Evolutionary conservation across 345 rosid species (phyloP), one percentile per base, ranked within the genome.

Genomic region (Brassica cretica): DNA sequence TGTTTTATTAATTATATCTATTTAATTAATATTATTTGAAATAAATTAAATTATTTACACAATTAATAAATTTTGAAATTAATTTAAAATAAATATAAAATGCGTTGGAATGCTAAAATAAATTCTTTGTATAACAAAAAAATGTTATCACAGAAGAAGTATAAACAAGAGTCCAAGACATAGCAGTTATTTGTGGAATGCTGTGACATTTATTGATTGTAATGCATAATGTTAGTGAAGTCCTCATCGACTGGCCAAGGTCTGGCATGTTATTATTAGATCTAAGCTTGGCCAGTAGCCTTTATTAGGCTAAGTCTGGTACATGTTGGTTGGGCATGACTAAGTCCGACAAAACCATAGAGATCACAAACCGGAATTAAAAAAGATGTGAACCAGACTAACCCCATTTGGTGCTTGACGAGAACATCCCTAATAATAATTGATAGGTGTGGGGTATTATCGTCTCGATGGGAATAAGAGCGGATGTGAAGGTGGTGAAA

Each of bases 401-500:
- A 32, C 18, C 27, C 3, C 2, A 62, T 37, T 70, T 70, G 44
- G 71, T 55, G 4, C 30, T 27, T 0, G 73, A 56, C 66, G 49
- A 29, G 30, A 39, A 14, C 60, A 63, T 33, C 65, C 14, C 18
- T 51, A 58, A 30, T 59, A 29, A 71, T 66, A 72, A 41, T 53
- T 37, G 37, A 64, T 46, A 58, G 56, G 12, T 41, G 72, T 78
- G 68, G 55, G 77, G 73, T 58, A 72, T 44, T 58, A 72, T 44
- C 6, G 25, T 72, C 64, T 46, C 46, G 61, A 32, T 56, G 67
- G 24, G 21, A 25, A 71, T 60, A 32, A 49, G 58, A 67, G 5
- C 41, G 64, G 70, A 67, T 69, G 70, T 53, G 75, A 79, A 67
- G 66, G 74, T 35, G 64, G 78, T 62, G 74, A 62, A 73, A 67